A percentile compares a stretch with the other conserved stretches of the same genome.
These are phyloP conservation scores for Lepiota brunneoincarnata DNA, from an alignment of 768 basidiomycete genomes.

Conservation along the genomic window DNA sequence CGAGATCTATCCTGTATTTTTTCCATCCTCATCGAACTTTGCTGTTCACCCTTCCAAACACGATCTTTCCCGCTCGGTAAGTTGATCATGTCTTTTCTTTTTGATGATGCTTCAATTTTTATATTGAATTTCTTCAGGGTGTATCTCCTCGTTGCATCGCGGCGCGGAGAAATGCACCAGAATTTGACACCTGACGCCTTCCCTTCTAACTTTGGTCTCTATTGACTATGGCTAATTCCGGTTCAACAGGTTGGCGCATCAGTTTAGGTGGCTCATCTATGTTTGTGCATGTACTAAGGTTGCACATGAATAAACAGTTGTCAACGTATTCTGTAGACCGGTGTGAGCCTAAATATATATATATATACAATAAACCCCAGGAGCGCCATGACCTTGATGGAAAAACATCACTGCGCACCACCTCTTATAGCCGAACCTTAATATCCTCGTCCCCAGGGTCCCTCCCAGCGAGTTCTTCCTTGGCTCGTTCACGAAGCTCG, in stretches of 20 bases:
- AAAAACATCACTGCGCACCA: no score
- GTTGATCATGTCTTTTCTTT: constrained; percentile 16
- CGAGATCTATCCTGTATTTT: constrained; percentile 47
- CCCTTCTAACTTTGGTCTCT: background rate
- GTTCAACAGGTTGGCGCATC: background rate
- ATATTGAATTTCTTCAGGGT: constrained; percentile 92
- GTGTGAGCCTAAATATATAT: no score
- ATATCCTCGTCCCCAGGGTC: constrained; percentile 32
- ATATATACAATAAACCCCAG: no score
- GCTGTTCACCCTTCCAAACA: constrained; percentile 34
- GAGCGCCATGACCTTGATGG: no score
- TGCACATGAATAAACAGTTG: no score
- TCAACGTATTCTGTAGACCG: no score
- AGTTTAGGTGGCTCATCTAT: no score
- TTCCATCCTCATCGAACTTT: constrained; percentile 45
- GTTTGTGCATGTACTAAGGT: no score
- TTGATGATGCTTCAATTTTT: constrained; percentile 55
- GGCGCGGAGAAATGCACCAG: constrained; percentile 65
- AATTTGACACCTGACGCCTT: constrained; percentile 60
- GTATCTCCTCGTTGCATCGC: constrained; percentile 50
- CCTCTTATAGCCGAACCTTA: constrained; percentile 31
- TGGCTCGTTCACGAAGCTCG: constrained; percentile 67
- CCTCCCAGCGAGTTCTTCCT: constrained; percentile 46
- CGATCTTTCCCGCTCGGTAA: constrained; percentile 12
- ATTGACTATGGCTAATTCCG: background rate